Percentiles rank a stretch among this genome's conserved stretches.
These are phyloP conservation scores for Fusarium setosum DNA, from an alignment of 2,329 filamentous ascomycete species.

Conservation along the genomic window DNA sequence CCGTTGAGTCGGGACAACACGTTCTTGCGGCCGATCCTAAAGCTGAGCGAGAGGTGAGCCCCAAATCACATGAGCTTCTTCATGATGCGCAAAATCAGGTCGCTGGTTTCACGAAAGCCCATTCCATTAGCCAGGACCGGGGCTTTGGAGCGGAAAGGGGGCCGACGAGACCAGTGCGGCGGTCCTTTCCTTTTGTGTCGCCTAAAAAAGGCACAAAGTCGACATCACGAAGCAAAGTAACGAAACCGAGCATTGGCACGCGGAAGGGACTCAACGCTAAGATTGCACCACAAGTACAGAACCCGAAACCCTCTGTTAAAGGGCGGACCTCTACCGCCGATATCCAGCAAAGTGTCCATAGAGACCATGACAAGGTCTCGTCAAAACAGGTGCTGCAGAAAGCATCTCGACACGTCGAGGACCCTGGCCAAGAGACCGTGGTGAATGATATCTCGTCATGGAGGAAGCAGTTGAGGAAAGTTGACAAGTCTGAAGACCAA, in stretches of 20 bases:
- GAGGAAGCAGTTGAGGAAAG: conserved; percentile 41
- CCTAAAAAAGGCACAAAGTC: not conserved
- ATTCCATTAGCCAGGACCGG: conserved; percentile 20
- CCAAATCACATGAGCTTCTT: conserved; percentile 32
- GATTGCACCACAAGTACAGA: conserved; percentile 1
- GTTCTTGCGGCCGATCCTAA: conserved; percentile 23
- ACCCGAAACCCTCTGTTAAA: not conserved
- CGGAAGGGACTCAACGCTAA: not conserved
- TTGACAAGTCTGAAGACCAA: conserved; percentile 32
- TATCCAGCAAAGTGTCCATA: not conserved
- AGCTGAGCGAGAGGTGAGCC: conserved; percentile 26
- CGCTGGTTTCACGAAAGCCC: conserved; percentile 17
- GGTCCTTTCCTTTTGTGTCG: not conserved
- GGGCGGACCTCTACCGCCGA: not conserved
- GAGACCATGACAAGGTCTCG: not conserved
- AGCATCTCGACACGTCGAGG: not conserved
- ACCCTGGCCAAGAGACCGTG: conserved; percentile 9
- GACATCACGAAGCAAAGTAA: not conserved
- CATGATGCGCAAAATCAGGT: conserved; percentile 30
- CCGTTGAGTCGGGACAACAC: conserved; percentile 18
- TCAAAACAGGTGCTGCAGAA: conserved; percentile 17
- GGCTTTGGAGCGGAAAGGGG: conserved; percentile 1
- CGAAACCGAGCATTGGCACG: not conserved
- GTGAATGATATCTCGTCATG: conserved; percentile 28
- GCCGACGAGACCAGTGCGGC: not conserved